Evolutionary conservation across 1,139 yeast genomes (phyloP), one percentile per base, ranked within the genome.

Genomic region (Zygosaccharomyces sapae): DNA sequence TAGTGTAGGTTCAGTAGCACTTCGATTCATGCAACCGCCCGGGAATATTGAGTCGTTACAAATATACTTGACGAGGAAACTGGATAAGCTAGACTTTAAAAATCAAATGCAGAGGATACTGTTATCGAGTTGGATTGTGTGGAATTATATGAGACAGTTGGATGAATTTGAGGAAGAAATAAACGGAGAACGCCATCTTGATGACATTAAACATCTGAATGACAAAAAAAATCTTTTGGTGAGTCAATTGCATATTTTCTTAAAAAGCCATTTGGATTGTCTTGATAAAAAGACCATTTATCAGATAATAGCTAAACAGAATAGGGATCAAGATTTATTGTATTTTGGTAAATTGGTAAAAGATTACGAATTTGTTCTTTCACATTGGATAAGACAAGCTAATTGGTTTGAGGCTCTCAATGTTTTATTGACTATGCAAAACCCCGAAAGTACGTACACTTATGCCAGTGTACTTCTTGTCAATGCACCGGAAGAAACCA

Each of bases 71-170:
- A 56, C 69, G 3, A 69, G 74, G 0, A 84, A 86, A 55, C 72
- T 86, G 43, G 58, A 65, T 38, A 45, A 55, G 54, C 51, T 76
- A 55, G 58, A 72, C 67, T 34, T 63, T 44, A 51, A 57, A 13
- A 70, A 69, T 48, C 67, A 70, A 38, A 76, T 86, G 61, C 85
- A 84, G 58, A 68, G 76, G 33, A 71, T 76, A 0, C 74, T 88
- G 48, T 65, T 90, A n/a, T 80, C 90, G 0, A 79, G 85, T 49
- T 90, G 97, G 96, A 79, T 90, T 34, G 75, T 87, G 5, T 94
- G 89, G 68, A 66, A 86, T 9, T 78, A 67, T 49, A 70, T 81
- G 63, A 81, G 77, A 48, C 70, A 70, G 49, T 59, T 78, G 24
- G 76, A 77, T 54, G 66, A 68, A 2, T 49, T 74, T 8, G 84